These are phyloP conservation scores for Rhododendron molle DNA, from an alignment of 148 eudicot genomes.

Conservation along the genomic window DNA sequence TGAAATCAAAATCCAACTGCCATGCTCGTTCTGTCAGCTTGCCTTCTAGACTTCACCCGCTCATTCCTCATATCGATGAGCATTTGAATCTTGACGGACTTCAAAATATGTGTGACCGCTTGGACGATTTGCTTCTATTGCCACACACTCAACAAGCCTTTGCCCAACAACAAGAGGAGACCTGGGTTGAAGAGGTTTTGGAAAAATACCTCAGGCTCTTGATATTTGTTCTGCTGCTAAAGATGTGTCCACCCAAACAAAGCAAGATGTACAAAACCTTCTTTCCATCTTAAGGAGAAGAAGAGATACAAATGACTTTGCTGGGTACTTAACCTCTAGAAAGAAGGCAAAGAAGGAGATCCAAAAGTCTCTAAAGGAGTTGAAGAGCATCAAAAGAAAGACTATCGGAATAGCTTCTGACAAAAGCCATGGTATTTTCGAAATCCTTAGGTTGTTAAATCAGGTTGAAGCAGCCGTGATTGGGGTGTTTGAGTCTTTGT, in stretches of 20 bases:
- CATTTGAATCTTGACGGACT: not conserved
- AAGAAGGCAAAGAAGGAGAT: conserved; percentile 13
- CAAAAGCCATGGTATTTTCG: not conserved
- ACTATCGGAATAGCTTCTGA: not conserved
- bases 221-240: conserved; percentile 37
- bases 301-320: conserved; percentile 4
- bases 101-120: not conserved
- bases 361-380: conserved; percentile 6
- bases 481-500: conserved; percentile 15
- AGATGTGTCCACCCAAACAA: conserved; percentile 29
- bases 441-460: not conserved
- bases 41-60: conserved; percentile 20
- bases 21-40: conserved; percentile 27
- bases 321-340: conserved; percentile 11
- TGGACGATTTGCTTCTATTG: conserved; percentile 9
- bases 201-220: conserved; percentile 41
- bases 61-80: conserved; percentile 16
- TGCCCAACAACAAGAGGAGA: not conserved
- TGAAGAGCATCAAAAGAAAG: not conserved
- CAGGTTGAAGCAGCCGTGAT: conserved; percentile 18
- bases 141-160: conserved; percentile 16
- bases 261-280: conserved; percentile 8
- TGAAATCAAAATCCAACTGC: not conserved
- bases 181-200: conserved; percentile 11
- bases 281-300: conserved; percentile 11